Evolutionary conservation across 495 filamentous ascomycete species (phyloP).

Genomic region (Chlorociboria aeruginascens): DNA sequence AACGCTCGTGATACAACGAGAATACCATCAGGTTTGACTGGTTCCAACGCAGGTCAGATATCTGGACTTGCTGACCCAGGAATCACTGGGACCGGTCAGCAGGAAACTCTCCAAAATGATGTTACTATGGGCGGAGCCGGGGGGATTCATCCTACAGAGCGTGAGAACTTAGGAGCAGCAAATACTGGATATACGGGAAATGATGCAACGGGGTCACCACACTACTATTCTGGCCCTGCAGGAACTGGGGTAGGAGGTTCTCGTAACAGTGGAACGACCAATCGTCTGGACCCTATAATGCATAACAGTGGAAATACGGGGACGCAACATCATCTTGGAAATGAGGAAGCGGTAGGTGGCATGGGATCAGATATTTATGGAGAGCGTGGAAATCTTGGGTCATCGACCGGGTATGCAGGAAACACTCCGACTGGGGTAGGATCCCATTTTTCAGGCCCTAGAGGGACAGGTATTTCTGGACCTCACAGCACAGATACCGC

Average conservation of each 20-base stretch:
- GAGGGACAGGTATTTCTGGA: not conserved
- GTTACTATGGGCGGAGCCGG: too few species aligned
- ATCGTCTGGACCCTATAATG: constrained; percentile 4
- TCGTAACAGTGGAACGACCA: constrained; percentile 5
- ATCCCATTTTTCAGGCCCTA: not conserved
- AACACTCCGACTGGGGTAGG: not conserved
- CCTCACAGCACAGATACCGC: constrained; percentile 8
- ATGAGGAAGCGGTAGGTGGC: too few species aligned
- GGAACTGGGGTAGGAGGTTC: not conserved
- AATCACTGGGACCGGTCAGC: too few species aligned
- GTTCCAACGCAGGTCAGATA: too few species aligned
- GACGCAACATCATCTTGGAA: too few species aligned
- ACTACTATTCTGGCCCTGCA: not conserved
- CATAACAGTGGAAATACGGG: not conserved
- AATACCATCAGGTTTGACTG: too few species aligned
- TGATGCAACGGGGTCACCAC: not conserved
- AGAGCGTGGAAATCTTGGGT: not conserved
- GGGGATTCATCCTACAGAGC: too few species aligned
- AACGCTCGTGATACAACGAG: too few species aligned
- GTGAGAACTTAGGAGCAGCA: not conserved
- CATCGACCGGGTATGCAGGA: not conserved
- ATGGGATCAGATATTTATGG: too few species aligned
- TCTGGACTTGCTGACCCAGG: too few species aligned
- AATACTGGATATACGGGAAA: not conserved
- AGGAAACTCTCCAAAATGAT: too few species aligned